A percentile compares a stretch with the other conserved stretches of the same genome.
Conservation (phyloP, 371 early-diverging fungal species). For the Coemansia sp. region DNA sequence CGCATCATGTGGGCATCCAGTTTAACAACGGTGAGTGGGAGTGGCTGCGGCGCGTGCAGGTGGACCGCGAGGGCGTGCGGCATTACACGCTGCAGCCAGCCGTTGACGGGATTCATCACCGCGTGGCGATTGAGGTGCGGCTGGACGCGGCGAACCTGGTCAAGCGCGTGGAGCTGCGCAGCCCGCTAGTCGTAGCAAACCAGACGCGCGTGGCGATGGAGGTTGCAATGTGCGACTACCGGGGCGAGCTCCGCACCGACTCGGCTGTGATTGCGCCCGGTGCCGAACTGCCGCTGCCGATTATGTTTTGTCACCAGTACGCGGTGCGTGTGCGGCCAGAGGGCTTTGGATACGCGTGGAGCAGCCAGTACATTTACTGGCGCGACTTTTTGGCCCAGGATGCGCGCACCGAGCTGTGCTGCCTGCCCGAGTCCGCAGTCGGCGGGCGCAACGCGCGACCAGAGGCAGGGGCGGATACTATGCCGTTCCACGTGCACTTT, state of each 20-base stretch:
- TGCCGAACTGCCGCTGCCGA: constrained; percentile 81
- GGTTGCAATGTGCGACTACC: constrained; percentile 69
- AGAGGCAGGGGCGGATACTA: constrained; percentile 50
- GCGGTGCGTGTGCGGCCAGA: constrained; percentile 79
- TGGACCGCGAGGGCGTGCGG: constrained; percentile 85
- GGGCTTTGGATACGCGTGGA: constrained; percentile 83
- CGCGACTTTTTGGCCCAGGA: constrained; percentile 54
- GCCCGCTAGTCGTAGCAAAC: constrained; percentile 80
- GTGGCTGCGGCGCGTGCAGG: constrained; percentile 77
- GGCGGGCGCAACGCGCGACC: background rate
- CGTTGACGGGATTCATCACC: constrained; percentile 74
- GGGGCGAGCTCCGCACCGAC: constrained; percentile 54
- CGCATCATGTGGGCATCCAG: constrained; percentile 80
- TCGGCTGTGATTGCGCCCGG: constrained; percentile 63
- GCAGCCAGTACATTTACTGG: constrained; percentile 69
- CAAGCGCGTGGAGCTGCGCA: constrained; percentile 91
- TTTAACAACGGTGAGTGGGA: constrained; percentile 89
- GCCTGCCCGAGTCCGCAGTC: constrained; percentile 10
- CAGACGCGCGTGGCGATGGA: constrained; percentile 77
- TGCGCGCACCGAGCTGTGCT: constrained; percentile 35
- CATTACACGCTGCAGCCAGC: constrained; percentile 77
- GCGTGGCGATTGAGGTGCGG: constrained; percentile 83
- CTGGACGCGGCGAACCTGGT: constrained; percentile 71
- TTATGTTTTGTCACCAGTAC: constrained; percentile 78
- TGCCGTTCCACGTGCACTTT: constrained; percentile 46